Evolutionary conservation across 441 rosid genomes (phyloP).

Genomic region (Pelargonium citronellum): DNA sequence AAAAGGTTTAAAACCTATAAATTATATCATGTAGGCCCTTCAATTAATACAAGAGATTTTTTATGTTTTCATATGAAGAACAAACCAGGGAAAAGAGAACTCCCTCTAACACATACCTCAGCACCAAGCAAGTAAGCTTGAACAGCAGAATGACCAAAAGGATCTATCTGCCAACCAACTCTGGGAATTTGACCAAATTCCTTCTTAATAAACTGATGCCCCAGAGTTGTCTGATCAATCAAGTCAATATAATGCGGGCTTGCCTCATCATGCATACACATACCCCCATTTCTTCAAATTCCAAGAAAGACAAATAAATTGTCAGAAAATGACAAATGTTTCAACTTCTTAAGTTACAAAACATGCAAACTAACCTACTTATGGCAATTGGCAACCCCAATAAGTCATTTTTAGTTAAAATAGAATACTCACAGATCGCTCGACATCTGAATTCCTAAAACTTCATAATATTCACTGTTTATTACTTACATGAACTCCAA

Average conservation of each 20-base stretch:
- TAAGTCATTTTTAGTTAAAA: background rate
- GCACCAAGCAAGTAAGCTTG: conserved; percentile 75
- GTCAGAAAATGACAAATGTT: background rate
- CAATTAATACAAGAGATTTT: background rate
- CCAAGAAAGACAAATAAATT: conserved; percentile 11
- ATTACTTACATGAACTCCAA: conserved; percentile 58
- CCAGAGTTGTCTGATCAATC: conserved; percentile 73
- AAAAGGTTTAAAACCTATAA: no score
- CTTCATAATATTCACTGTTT: background rate
- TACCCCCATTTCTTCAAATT: conserved; percentile 54
- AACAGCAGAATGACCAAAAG: conserved; percentile 70
- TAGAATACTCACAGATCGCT: background rate
- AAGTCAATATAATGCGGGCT: conserved; percentile 56
- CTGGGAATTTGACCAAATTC: conserved; percentile 61
- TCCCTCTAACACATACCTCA: conserved; percentile 36
- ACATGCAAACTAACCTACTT: no score
- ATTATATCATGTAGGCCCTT: background rate
- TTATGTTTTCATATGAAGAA: background rate
- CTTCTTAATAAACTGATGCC: conserved; percentile 53
- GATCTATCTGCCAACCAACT: conserved; percentile 79
- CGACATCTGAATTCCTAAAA: background rate
- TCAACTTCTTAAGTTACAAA: no score
- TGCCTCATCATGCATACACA: conserved; percentile 72
- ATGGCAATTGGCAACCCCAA: no score
- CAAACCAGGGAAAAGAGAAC: background rate